Conservation (phyloP, 2,329 filamentous ascomycete genomes). For the Trichoderma cornu-damae region DNA sequence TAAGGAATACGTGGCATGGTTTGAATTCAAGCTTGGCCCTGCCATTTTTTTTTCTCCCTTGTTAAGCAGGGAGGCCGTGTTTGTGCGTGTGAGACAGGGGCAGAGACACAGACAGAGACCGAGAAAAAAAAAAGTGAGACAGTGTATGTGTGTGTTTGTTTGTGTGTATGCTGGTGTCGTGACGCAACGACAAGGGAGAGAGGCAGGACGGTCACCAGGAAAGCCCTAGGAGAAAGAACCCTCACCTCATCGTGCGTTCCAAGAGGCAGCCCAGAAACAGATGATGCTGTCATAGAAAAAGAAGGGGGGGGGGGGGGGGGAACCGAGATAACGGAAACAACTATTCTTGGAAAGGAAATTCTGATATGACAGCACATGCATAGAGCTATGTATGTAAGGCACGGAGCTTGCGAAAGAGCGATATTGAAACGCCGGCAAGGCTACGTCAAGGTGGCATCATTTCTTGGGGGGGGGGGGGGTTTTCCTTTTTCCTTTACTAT, state of each 20-base stretch:
- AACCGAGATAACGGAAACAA: constrained; percentile 1
- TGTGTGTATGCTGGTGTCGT: not conserved
- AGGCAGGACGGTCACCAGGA: not conserved
- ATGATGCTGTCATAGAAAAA: not conserved
- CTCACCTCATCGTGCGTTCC: constrained; percentile 3
- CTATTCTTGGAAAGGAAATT: not conserved
- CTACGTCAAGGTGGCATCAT: constrained; percentile 19
- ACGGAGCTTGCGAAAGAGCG: not conserved
- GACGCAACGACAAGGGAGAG: constrained; percentile 1
- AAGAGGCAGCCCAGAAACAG: not conserved
- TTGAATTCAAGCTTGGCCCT: constrained; percentile 5
- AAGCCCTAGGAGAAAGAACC: not conserved
- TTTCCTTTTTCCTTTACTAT: too few species aligned
- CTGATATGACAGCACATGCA: constrained; percentile 11
- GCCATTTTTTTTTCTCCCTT: too few species aligned
- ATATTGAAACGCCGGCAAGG: not conserved
- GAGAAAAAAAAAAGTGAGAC: too few species aligned
- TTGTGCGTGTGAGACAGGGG: not conserved
- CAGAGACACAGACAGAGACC: too few species aligned
- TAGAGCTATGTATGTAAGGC: constrained; percentile 7
- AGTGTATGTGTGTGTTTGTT: not conserved
- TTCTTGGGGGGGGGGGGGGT: too few species aligned
- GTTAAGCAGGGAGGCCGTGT: not conserved
- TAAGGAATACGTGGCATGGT: constrained; percentile 16
- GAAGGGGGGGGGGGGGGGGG: not conserved